Evolutionary conservation across 2,329 filamentous ascomycete species (phyloP).

Genomic region (Orbilia blumenaviensis): DNA sequence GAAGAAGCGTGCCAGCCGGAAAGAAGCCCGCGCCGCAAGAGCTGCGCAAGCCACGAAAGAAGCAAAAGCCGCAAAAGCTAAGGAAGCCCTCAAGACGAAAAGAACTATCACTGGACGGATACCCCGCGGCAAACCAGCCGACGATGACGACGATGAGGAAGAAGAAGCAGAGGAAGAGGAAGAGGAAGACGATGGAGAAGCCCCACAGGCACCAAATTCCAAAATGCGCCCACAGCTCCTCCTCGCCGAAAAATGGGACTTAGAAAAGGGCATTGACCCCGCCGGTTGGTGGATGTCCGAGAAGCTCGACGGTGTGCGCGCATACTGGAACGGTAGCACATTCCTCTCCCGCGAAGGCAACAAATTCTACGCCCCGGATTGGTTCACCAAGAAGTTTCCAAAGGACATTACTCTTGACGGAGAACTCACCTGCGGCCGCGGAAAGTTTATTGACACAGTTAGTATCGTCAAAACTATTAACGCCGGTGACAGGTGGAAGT

Average conservation of each 20-base stretch:
- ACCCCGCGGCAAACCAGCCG: neutral
- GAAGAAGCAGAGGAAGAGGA: conserved; percentile 26
- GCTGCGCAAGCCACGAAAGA: neutral
- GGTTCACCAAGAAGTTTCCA: conserved; percentile 57
- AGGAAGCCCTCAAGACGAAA: conserved; percentile 12
- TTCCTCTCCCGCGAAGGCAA: conserved; percentile 58
- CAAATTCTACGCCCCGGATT: conserved; percentile 57
- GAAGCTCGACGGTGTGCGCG: conserved; percentile 58
- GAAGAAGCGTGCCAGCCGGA: conserved; percentile 3
- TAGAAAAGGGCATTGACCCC: conserved; percentile 56
- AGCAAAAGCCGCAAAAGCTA: neutral
- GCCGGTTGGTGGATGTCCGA: conserved; percentile 57
- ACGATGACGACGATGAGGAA: conserved; percentile 21
- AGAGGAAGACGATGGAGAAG: conserved; percentile 21
- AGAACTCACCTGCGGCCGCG: conserved; percentile 57
- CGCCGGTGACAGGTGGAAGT: conserved; percentile 56
- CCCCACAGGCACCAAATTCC: conserved; percentile 42
- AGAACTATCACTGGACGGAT: conserved; percentile 40
- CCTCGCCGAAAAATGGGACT: conserved; percentile 58
- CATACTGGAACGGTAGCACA: conserved; percentile 57
- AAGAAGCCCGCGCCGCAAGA: conserved; percentile 4
- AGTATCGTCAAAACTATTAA: conserved; percentile 57
- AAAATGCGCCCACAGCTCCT: conserved; percentile 55
- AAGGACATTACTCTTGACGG: conserved; percentile 57
- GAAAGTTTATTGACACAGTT: conserved; percentile 57